These are phyloP conservation scores for Rhizophagus clarus DNA, from an alignment of 192 early-diverging fungal genomes.

Conservation along the genomic window DNA sequence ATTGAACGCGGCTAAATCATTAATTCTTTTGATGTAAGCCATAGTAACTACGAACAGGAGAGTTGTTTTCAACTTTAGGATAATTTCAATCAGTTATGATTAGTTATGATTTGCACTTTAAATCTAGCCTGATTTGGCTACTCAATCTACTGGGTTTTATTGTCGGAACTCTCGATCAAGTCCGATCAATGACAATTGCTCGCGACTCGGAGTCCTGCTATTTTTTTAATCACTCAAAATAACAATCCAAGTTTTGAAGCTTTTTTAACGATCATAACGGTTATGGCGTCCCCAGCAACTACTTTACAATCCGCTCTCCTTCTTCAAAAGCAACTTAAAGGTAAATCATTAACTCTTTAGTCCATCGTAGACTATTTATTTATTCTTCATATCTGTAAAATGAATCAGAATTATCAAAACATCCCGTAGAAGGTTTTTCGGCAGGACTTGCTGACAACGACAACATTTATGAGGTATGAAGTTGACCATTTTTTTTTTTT, in stretches of 20 bases:
- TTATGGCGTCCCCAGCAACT: background rate
- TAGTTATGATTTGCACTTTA: no score
- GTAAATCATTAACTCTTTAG: background rate
- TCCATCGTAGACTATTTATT: background rate
- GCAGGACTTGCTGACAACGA: slow-evolving; percentile 86
- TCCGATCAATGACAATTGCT: no score
- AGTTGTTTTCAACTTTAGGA: background rate
- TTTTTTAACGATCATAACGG: background rate
- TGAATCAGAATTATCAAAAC: slow-evolving; percentile 69
- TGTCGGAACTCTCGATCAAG: no score
- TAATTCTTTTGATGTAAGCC: slow-evolving; percentile 25
- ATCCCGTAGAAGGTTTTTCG: slow-evolving; percentile 81
- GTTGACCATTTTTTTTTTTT: no score
- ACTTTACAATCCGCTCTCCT: slow-evolving; percentile 26
- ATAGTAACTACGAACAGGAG: background rate
- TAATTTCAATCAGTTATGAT: no score
- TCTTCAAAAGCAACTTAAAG: slow-evolving; percentile 32
- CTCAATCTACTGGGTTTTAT: no score
- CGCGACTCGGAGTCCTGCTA: background rate
- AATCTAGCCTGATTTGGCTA: no score
- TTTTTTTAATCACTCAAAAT: background rate
- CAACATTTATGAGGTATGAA: slow-evolving; percentile 85
- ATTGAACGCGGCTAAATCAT: background rate
- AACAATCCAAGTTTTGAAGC: no score
- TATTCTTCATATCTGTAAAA: slow-evolving; percentile 20